Percentiles rank a stretch among this genome's conserved stretches.
Evolutionary conservation across 805 yeast genomes (phyloP).

Genomic region (Candida vartiovaarae): DNA sequence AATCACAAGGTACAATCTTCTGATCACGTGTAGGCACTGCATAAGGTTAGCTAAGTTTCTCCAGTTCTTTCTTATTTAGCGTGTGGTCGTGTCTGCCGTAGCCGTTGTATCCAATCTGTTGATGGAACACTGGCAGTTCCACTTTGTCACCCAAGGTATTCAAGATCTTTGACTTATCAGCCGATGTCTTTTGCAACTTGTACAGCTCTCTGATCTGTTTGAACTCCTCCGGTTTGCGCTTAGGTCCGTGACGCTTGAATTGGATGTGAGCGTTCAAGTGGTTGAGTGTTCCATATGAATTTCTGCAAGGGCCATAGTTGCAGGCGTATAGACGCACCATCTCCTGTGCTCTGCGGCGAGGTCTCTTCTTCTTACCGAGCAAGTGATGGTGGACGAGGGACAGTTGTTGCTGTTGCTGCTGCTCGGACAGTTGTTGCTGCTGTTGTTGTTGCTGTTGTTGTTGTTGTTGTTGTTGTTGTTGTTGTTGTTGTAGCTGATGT

Average conservation of each 20-base stretch:
- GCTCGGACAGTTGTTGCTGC: not conserved
- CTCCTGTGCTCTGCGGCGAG: constrained; percentile 47
- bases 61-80: constrained; percentile 12
- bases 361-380: constrained; percentile 31
- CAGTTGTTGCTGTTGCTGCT: constrained; percentile 2
- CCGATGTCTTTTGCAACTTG: constrained; percentile 30
- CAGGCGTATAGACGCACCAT: constrained; percentile 49
- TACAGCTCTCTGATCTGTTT: constrained; percentile 40
- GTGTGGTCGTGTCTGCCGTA: constrained; percentile 23
- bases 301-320: constrained; percentile 38
- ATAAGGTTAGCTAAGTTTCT: not conserved
- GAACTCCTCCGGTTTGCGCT: constrained; percentile 49
- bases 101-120: constrained; percentile 24
- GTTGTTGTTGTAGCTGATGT: not conserved
- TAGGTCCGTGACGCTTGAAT: constrained; percentile 47
- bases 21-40: too few species aligned
- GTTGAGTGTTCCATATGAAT: constrained; percentile 54
- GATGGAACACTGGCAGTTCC: constrained; percentile 20
- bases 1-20: too few species aligned
- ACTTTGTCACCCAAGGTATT: constrained; percentile 11
- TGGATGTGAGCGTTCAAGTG: constrained; percentile 51
- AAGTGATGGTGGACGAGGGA: not conserved
- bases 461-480: not conserved
- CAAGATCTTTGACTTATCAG: constrained; percentile 12
- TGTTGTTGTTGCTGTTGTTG: constrained; percentile 2